Evolutionary conservation across 768 basidiomycete species (phyloP), one percentile per base, ranked within the genome.

Genomic region (Tricholoma flavovirens): DNA sequence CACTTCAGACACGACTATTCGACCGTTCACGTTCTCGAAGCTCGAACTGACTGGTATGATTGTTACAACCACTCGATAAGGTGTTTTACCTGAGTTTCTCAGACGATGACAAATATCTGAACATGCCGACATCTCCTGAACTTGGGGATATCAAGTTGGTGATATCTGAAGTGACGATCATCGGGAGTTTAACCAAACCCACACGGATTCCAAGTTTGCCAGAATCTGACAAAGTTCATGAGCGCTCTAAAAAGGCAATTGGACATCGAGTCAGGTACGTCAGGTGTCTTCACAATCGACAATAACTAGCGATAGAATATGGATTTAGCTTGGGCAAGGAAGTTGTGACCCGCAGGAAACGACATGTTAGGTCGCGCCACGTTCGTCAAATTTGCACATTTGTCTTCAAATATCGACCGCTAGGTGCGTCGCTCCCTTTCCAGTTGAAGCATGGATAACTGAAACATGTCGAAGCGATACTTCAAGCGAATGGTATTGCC

Each of bases 21-120:
- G 57, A 43, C 53, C 51, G 3, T 63, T 64, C 21, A 52, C 60
- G 26, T 66, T 66, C 26, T 61, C 65, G 7, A 32, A 59, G 3
- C 35, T 62, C 14, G 58, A 57, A n/a, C 62, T 66, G 19, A 66
- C 65, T 1, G 65, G 65, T 57, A 22, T 11, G 35, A 15, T 14
- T 38, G 17, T 6, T 30, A 21, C 7, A 22, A 21, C 49, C 2
- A 1, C 35, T 51, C 17, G 1, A 51, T 19, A 9, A 11, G 10
- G 10, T 4, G 0, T 17, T 43, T 35, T 32, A 12, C 21, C 6
- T 14, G 15, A 21, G 4, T 15, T 12, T 11, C 3, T 4, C 45
- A 66, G 65, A 66, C 35, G 65, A 66, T n/a, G 65, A 66, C 22
- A 19, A 35, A 0, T 65, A 56, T 46, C 38, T 65, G 9, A 32